Evolutionary conservation across 2,329 filamentous ascomycete species (phyloP), one percentile per base, ranked within the genome.

Genomic region (Atkinsonella texensis): DNA sequence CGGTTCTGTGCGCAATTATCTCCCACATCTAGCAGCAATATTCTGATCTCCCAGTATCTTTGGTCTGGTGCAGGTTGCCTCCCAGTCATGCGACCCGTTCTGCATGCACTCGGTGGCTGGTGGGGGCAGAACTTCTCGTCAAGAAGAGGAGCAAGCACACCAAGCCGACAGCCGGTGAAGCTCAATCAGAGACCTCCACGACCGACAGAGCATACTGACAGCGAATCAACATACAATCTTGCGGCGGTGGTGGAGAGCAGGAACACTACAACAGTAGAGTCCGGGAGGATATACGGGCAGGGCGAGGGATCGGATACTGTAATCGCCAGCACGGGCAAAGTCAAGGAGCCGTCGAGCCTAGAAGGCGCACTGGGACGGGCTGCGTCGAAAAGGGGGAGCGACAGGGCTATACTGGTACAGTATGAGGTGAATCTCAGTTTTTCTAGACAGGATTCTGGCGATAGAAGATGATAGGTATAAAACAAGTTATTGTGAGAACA

Each of bases 71-170:
- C 18, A 50, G 49, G 49, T 45, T 53, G 51, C 23, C 48, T 53
- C 17, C 51, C 51, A 8, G 44, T 53, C n/a, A 44, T 53, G 41
- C 41, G 48, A 20, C 51, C 51, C 3, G 51, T 50, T 23, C 32
- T 50, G 23, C 42, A 47, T 23, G 47, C 43, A 18, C n/a, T 53
- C 17, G 51, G 51, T 9, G 48, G 51, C 18, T 53, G 47, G 51
- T 53, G 47, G 40, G 47, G 46, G 9, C 46, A 48, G 23, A 52
- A 50, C 17, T 52, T 52, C 32, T 38, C 51, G 2, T 52, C 47
- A n/a, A 20, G 49, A n/a, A 52, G 41, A 28, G 15, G 18, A 17
- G 12, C 46, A 31, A 49, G 32, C 46, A 31, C 18, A 15, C 15
- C 33, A 28, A 28, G 18, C 32, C 38, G 1, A 9, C 38, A 13